Conservation (phyloP, 306 rosid species). For the Alnus rubra region DNA sequence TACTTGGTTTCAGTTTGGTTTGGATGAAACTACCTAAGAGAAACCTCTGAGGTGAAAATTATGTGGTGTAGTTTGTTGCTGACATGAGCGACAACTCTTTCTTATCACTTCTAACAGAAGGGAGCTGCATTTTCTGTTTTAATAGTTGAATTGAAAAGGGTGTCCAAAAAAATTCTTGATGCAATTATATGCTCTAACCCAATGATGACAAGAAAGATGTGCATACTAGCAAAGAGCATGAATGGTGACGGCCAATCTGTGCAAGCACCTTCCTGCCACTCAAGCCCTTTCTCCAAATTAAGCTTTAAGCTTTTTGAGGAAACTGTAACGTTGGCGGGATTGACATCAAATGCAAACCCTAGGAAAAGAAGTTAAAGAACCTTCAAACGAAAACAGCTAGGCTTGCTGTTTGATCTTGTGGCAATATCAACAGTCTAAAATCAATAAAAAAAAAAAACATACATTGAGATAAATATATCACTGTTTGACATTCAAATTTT, state of each 20-base stretch:
- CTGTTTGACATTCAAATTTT: too few species aligned
- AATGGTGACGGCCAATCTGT: neutral
- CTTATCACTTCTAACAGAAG: neutral
- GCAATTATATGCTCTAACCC: neutral
- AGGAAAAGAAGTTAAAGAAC: too few species aligned
- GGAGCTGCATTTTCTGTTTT: neutral
- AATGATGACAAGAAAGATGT: too few species aligned
- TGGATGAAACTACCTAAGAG: neutral
- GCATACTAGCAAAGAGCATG: too few species aligned
- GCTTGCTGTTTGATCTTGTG: too few species aligned
- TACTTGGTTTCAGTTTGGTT: neutral
- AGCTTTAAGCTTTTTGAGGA: neutral
- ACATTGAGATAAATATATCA: too few species aligned
- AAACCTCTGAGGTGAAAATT: too few species aligned
- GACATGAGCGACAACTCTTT: neutral
- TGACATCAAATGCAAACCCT: neutral
- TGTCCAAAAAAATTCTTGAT: neutral
- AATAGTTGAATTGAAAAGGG: neutral
- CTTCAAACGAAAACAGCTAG: too few species aligned
- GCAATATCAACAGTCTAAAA: neutral
- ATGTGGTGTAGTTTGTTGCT: neutral
- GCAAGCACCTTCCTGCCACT: neutral
- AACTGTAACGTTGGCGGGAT: neutral
- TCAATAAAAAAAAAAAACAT: neutral
- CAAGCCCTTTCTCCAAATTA: neutral